Percentiles rank a stretch among this genome's conserved stretches.
phyloP scores from a whole-genome alignment of 345 rosid genomes.

The Aegle marmelos region DNA sequence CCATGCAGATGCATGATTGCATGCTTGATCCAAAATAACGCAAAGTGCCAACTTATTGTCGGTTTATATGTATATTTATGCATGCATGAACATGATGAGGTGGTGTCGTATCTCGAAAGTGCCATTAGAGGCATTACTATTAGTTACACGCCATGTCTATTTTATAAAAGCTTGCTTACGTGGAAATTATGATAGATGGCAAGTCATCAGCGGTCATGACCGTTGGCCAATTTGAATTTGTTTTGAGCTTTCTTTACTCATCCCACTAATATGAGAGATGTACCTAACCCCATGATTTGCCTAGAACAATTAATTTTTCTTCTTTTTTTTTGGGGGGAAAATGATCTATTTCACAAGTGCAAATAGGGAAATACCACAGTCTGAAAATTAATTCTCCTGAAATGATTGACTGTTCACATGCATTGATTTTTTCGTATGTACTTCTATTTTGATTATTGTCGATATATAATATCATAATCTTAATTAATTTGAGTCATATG shows the following conservation, averaged over 20 bases:
- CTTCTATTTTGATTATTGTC: too few species aligned
- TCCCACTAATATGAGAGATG: background rate
- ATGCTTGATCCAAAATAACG: background rate
- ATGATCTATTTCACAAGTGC: too few species aligned
- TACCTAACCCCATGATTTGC: background rate
- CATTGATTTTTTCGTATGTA: too few species aligned
- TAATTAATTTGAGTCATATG: too few species aligned
- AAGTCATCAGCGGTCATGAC: background rate
- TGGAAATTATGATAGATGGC: constrained; percentile 6
- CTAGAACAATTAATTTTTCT: background rate
- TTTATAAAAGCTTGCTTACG: background rate
- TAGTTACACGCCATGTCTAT: background rate
- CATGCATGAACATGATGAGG: background rate
- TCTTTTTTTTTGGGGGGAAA: background rate
- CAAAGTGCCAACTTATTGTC: background rate
- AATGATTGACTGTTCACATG: too few species aligned
- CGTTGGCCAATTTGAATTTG: background rate
- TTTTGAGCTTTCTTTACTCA: background rate
- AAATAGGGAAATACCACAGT: too few species aligned
- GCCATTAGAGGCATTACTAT: background rate
- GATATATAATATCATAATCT: too few species aligned
- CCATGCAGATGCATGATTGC: background rate
- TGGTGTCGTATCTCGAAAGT: background rate
- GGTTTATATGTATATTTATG: background rate
- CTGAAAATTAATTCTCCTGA: too few species aligned